Conservation (phyloP, 1,284 basidiomycete species). For the Sporisorium exsertum region DNA sequence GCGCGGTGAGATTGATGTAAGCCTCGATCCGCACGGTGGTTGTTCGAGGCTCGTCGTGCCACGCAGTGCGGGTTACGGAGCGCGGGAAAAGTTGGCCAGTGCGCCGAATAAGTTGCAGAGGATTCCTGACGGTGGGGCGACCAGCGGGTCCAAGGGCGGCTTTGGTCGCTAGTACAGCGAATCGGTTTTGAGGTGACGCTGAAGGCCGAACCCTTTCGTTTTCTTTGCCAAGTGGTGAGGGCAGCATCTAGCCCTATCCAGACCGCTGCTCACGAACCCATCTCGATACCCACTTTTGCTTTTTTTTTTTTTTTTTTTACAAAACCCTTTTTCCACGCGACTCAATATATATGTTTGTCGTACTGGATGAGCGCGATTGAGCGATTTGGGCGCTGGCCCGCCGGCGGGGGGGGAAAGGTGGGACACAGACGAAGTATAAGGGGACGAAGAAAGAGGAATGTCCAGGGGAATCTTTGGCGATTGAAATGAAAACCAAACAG, state of each 20-base stretch:
- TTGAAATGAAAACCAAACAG: not conserved
- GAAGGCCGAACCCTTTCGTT: not conserved
- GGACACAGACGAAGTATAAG: not conserved
- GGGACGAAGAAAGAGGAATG: not conserved
- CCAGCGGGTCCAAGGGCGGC: conserved; percentile 24
- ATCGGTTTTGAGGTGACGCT: conserved; percentile 5
- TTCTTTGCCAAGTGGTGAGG: not conserved
- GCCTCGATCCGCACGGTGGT: conserved; percentile 29
- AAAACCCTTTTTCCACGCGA: not conserved
- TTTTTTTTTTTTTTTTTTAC: too few species aligned
- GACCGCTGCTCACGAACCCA: not conserved
- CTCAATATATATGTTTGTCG: too few species aligned
- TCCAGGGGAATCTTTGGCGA: not conserved
- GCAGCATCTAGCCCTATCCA: not conserved
- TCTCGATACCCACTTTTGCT: conserved; percentile 8
- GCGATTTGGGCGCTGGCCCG: too few species aligned
- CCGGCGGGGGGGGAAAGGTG: too few species aligned
- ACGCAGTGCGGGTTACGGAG: not conserved
- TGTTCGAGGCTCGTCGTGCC: not conserved
- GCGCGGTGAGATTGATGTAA: not conserved
- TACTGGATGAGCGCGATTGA: too few species aligned
- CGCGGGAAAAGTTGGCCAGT: not conserved
- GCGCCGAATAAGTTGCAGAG: conserved; percentile 6
- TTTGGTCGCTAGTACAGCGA: conserved; percentile 14
- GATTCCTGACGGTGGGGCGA: not conserved